These are phyloP conservation scores for Saturnispora kantuleensis DNA, from an alignment of 805 yeast species.

Conservation along the genomic window DNA sequence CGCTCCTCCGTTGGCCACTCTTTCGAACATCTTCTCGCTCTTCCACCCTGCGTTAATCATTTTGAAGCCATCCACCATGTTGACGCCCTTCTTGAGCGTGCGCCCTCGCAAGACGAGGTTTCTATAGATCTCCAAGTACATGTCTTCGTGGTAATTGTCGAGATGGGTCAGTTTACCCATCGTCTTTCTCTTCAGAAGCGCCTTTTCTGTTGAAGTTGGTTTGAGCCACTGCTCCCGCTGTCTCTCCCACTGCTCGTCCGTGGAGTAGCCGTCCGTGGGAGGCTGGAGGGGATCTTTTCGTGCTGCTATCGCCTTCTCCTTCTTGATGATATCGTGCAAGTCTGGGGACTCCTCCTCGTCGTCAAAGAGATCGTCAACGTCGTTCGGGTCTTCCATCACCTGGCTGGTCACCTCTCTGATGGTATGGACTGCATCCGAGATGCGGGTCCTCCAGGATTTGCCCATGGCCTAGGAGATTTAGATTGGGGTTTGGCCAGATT, in stretches of 20 bases:
- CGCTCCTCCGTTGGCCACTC: constrained; percentile 24
- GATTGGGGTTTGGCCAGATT: no score
- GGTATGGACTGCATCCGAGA: constrained; percentile 16
- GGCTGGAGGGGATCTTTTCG: no score
- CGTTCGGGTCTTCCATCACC: constrained; percentile 39
- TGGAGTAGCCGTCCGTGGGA: no score
- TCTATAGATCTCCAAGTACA: constrained; percentile 54
- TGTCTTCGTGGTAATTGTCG: constrained; percentile 14
- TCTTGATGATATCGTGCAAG: not conserved
- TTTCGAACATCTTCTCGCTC: constrained; percentile 49
- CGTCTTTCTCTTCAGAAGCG: constrained; percentile 2
- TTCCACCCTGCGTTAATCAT: constrained; percentile 82
- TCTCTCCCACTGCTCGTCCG: constrained; percentile 41
- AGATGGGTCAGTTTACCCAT: constrained; percentile 27
- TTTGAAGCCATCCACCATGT: constrained; percentile 59
- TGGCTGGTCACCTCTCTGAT: constrained; percentile 31
- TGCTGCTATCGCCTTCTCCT: not conserved
- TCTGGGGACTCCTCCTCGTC: constrained; percentile 4
- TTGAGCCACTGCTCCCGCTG: constrained; percentile 61
- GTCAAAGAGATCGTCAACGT: constrained; percentile 42
- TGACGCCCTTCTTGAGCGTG: constrained; percentile 58
- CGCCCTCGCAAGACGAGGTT: constrained; percentile 62
- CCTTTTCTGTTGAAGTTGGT: constrained; percentile 18
- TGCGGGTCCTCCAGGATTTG: constrained; percentile 14
- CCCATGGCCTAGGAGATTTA: not conserved